These are phyloP conservation scores for Saturnispora serradocipensis DNA, from an alignment of 805 yeast genomes.

Conservation along the genomic window DNA sequence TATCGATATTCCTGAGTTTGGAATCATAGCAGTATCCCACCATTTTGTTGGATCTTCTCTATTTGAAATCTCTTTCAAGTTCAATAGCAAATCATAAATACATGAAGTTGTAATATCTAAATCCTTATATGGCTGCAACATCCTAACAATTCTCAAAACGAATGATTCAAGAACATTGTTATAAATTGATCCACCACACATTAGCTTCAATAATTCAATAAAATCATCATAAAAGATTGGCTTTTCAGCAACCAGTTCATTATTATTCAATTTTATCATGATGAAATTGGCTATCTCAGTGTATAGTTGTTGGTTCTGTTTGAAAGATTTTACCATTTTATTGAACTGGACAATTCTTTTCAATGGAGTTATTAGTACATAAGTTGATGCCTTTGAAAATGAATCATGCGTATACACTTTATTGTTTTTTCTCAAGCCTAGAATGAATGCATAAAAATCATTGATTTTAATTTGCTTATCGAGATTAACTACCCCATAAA, in stretches of 20 bases:
- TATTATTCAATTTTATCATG: slow-evolving; percentile 5
- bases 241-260: not conserved
- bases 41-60: slow-evolving; percentile 43
- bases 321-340: slow-evolving; percentile 22
- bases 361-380: slow-evolving; percentile 37
- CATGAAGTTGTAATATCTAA: slow-evolving; percentile 43
- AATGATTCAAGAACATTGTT: slow-evolving; percentile 42
- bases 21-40: slow-evolving; percentile 38
- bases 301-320: slow-evolving; percentile 20
- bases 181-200: slow-evolving; percentile 43
- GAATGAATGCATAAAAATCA: slow-evolving; percentile 35
- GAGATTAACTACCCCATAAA: slow-evolving; percentile 17
- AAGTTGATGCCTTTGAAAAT: slow-evolving; percentile 25
- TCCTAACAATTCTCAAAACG: slow-evolving; percentile 32
- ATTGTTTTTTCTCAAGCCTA: slow-evolving; percentile 41
- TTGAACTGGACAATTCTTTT: slow-evolving; percentile 28
- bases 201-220: slow-evolving; percentile 41
- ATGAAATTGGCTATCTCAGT: slow-evolving; percentile 21
- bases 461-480: slow-evolving; percentile 18
- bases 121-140: slow-evolving; percentile 24
- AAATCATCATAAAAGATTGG: slow-evolving; percentile 31
- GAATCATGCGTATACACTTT: slow-evolving; percentile 26
- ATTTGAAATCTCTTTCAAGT: slow-evolving; percentile 21
- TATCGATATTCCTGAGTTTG: slow-evolving; percentile 33
- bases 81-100: slow-evolving; percentile 42